Conservation (phyloP, 2,329 filamentous ascomycete species). For the Aureobasidium sp. region DNA sequence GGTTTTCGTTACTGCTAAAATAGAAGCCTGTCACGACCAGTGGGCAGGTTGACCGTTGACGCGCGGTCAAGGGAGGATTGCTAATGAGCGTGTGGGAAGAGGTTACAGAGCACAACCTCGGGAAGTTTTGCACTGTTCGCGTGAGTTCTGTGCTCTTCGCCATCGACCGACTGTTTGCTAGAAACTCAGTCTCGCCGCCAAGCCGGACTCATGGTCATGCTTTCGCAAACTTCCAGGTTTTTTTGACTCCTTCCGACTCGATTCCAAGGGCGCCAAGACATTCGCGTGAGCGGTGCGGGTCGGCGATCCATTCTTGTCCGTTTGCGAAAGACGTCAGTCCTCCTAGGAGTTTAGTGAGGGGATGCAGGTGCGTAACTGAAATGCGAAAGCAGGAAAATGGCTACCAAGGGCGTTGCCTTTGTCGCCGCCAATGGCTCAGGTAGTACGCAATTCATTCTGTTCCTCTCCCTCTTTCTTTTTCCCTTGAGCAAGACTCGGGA, state of each 20-base stretch:
- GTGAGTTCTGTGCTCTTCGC: too few relatives aligned
- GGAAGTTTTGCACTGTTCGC: too few relatives aligned
- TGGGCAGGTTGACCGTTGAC: too few relatives aligned
- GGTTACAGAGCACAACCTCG: too few relatives aligned
- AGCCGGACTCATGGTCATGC: too few relatives aligned
- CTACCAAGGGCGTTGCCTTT: neutral
- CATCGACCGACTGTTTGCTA: too few relatives aligned
- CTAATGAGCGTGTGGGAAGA: neutral
- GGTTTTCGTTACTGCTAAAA: neutral
- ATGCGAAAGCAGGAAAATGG: constrained; percentile 4
- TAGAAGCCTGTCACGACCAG: too few relatives aligned
- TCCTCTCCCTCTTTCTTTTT: neutral
- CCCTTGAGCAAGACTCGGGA: constrained; percentile 10
- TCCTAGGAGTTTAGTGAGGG: neutral
- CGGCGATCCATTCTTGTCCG: neutral
- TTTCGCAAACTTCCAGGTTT: neutral
- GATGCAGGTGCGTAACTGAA: neutral
- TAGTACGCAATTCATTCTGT: neutral
- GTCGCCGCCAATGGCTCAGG: neutral
- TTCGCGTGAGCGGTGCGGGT: neutral
- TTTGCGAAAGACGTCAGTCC: neutral
- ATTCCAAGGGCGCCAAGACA: neutral
- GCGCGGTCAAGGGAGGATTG: neutral
- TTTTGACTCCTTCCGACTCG: neutral
- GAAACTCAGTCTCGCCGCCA: too few relatives aligned